Percentiles rank a stretch among this genome's conserved stretches.
These are phyloP conservation scores for Paracoccidioides brasiliensis DNA, from an alignment of 2,329 filamentous ascomycete species.

Conservation along the genomic window DNA sequence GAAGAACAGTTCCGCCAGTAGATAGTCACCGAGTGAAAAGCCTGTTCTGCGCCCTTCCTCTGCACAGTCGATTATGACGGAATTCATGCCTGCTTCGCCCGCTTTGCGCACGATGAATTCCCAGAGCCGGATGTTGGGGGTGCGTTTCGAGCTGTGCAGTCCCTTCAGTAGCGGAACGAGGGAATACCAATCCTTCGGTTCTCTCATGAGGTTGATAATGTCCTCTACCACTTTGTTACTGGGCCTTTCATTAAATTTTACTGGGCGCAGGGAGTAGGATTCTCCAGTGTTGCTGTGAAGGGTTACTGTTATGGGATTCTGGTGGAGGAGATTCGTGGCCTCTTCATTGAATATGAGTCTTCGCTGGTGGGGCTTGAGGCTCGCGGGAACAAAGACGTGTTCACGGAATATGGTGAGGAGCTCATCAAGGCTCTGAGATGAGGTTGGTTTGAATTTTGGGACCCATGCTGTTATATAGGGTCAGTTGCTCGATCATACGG, in stretches of 20 bases:
- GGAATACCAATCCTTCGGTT: slow-evolving; percentile 29
- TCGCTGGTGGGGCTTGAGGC: slow-evolving; percentile 25
- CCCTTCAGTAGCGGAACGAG: slow-evolving; percentile 30
- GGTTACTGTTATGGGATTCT: slow-evolving; percentile 29
- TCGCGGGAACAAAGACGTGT: slow-evolving; percentile 32
- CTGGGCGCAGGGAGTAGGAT: slow-evolving; percentile 25
- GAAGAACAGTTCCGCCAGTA: slow-evolving; percentile 23
- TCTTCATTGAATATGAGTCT: slow-evolving; percentile 28
- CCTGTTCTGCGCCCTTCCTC: slow-evolving; percentile 25
- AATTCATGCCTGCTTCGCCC: slow-evolving; percentile 22
- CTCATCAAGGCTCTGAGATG: slow-evolving; percentile 29
- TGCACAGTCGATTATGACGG: slow-evolving; percentile 25
- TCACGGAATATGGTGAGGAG: slow-evolving; percentile 30
- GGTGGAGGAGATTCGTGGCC: slow-evolving; percentile 20
- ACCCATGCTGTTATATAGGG: slow-evolving; percentile 14
- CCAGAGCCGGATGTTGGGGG: slow-evolving; percentile 15
- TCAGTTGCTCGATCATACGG: background rate
- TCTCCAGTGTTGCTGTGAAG: slow-evolving; percentile 24
- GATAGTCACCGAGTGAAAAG: slow-evolving; percentile 20
- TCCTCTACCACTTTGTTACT: slow-evolving; percentile 20
- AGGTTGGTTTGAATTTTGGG: slow-evolving; percentile 28
- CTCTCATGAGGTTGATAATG: slow-evolving; percentile 25
- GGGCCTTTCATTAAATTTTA: slow-evolving; percentile 23
- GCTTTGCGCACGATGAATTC: slow-evolving; percentile 28
- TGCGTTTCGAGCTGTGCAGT: slow-evolving; percentile 20